phyloP scores from a whole-genome alignment of 495 filamentous ascomycete species.

The Cladorrhinum samala region DNA sequence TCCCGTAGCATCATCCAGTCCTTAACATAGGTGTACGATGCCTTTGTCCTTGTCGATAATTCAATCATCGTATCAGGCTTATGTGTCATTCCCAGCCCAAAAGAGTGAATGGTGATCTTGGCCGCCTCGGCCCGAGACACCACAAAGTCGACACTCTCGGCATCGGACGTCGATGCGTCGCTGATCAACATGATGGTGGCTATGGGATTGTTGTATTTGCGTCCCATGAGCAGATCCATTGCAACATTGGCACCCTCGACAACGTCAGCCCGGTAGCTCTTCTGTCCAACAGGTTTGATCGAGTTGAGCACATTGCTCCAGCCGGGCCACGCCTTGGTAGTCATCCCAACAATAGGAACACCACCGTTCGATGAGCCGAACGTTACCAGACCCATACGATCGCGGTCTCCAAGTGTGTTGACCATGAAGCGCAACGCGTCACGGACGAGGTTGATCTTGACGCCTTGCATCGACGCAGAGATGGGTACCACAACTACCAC shows the following conservation, averaged over 20 bases:
- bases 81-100: slow-evolving; percentile 92
- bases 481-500: slow-evolving; percentile 96
- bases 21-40: slow-evolving; percentile 95
- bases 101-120: slow-evolving; percentile 97
- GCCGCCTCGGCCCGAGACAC: slow-evolving; percentile 96
- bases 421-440: slow-evolving; percentile 93
- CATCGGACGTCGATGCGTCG: slow-evolving; percentile 95
- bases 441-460: slow-evolving; percentile 94
- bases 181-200: slow-evolving; percentile 96
- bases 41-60: slow-evolving; percentile 90
- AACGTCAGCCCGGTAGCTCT: slow-evolving; percentile 92
- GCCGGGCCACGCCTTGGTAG: slow-evolving; percentile 84
- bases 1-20: slow-evolving; percentile 99
- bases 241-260: slow-evolving; percentile 98
- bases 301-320: slow-evolving; percentile 85
- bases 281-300: slow-evolving; percentile 90
- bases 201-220: slow-evolving; percentile 92
- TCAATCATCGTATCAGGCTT: slow-evolving; percentile 99
- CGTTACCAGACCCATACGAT: slow-evolving; percentile 95
- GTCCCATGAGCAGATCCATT: slow-evolving; percentile 98
- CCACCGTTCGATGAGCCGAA: slow-evolving; percentile 94
- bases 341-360: slow-evolving; percentile 95
- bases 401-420: slow-evolving; percentile 81
- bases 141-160: slow-evolving; percentile 96
- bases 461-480: slow-evolving; percentile 96